Percentiles rank a stretch among this genome's conserved stretches.
These are phyloP conservation scores for Russula abietina DNA, from an alignment of 768 basidiomycete genomes.

Conservation along the genomic window DNA sequence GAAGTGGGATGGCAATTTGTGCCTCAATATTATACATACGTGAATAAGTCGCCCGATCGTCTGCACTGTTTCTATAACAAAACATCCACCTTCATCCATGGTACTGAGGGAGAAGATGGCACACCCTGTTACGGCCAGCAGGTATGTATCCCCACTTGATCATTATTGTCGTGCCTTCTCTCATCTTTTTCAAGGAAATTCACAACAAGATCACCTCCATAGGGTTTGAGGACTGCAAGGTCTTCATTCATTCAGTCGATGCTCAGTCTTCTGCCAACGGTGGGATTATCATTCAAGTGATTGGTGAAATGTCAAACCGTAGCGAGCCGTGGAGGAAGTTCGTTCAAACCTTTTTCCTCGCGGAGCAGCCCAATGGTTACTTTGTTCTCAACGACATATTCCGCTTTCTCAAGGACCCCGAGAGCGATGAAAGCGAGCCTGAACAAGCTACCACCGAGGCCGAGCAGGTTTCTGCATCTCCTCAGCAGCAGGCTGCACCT, in stretches of 20 bases:
- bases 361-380: slow-evolving; percentile 98
- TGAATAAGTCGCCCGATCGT: slow-evolving; percentile 95
- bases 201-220: slow-evolving; percentile 93
- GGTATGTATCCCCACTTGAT: slow-evolving; percentile 42
- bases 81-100: slow-evolving; percentile 94
- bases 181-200: slow-evolving; percentile 63
- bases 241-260: slow-evolving; percentile 98
- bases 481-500: slow-evolving; percentile 29
- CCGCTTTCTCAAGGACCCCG: slow-evolving; percentile 92
- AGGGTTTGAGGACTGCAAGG: slow-evolving; percentile 94
- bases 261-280: slow-evolving; percentile 91
- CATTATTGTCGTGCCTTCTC: slow-evolving; percentile 9
- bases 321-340: slow-evolving; percentile 95
- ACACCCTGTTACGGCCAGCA: slow-evolving; percentile 89
- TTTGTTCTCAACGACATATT: slow-evolving; percentile 99
- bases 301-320: slow-evolving; percentile 97
- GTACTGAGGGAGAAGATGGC: slow-evolving; percentile 92
- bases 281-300: slow-evolving; percentile 98
- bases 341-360: slow-evolving; percentile 99
- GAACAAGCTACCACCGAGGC: slow-evolving; percentile 30
- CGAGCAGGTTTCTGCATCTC: slow-evolving; percentile 47
- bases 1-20: slow-evolving; percentile 99
- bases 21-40: slow-evolving; percentile 98
- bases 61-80: slow-evolving; percentile 99
- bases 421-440: slow-evolving; percentile 54